These are phyloP conservation scores for Paramecium tetraurelia DNA, from an alignment of 73 alveolate species.

Conservation along the genomic window DNA sequence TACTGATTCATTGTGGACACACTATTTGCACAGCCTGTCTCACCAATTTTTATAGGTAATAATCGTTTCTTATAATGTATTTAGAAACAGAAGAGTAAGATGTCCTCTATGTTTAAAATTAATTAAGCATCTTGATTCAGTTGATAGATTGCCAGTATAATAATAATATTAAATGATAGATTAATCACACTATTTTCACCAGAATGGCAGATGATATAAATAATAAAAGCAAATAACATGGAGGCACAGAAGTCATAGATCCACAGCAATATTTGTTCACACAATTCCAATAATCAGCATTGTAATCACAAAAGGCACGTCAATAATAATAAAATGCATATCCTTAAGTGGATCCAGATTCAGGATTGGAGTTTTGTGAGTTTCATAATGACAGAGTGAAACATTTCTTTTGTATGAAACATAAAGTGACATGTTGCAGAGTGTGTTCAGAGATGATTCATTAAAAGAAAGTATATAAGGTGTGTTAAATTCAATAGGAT, in stretches of 20 bases:
- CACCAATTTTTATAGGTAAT: slow-evolving; percentile 77
- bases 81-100: slow-evolving; percentile 82
- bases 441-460: slow-evolving; percentile 88
- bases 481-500: not conserved
- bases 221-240: slow-evolving; percentile 50
- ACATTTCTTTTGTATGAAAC: slow-evolving; percentile 95
- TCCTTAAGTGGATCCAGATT: slow-evolving; percentile 56
- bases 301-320: not conserved
- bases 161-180: slow-evolving; percentile 24
- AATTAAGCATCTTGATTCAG: slow-evolving; percentile 88
- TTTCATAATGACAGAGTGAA: slow-evolving; percentile 87
- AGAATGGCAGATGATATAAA: slow-evolving; percentile 56
- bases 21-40: slow-evolving; percentile 94
- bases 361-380: slow-evolving; percentile 78
- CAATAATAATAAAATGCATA: not conserved
- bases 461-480: slow-evolving; percentile 74
- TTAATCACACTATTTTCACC: slow-evolving; percentile 63
- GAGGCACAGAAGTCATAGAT: slow-evolving; percentile 47
- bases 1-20: slow-evolving; percentile 95
- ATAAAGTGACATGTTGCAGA: slow-evolving; percentile 89
- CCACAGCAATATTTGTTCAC: slow-evolving; percentile 33
- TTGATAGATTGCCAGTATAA: slow-evolving; percentile 91
- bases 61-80: slow-evolving; percentile 40
- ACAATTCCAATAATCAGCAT: slow-evolving; percentile 31
- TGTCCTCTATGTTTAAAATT: slow-evolving; percentile 94